Base-by-base conservation (phyloP, 495 filamentous ascomycete species). In the Halenospora varia region DNA sequence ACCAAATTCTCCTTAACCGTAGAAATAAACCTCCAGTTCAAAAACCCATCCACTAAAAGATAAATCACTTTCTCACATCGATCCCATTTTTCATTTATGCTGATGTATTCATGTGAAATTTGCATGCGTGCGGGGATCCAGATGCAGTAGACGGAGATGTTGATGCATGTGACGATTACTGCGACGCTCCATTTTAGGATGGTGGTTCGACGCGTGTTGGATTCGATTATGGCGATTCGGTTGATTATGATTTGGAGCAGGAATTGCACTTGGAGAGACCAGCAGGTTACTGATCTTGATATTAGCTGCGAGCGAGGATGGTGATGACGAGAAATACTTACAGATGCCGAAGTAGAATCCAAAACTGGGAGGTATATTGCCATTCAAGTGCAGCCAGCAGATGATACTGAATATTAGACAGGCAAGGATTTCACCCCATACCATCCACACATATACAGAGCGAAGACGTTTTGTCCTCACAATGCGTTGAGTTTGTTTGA, bases 21-120 rank as follows among this genome's bases (percentile, higher is more conserved):
- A 42, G 56, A 66, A 49, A 81, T 70, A 64, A 82, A 82, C 59
- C 75, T 75, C 23, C 58, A 64, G 60, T 83, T 83, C 25, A 82
- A 69, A 1, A 25, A 25, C 10, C 59, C 63, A 82, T n/a, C n/a
- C n/a, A n/a, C n/a, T n/a, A n/a, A n/a, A n/a, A n/a, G n/a, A n/a
- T n/a, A n/a, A n/a, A n/a, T 62, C 39, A 62, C 63, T 59, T 83
- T 83, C 23, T 77, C 75, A 3, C 66, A 52, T 9, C 75, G 68
- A 54, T 82, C 80, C 79, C 80, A 83, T 51, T 77, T 61, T 0
- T 60, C 56, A 62, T 82, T 82, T 60, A 70, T 62, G 10, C 47
- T 22, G 15, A 71, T 60, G 35, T 47, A 73, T 4, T 10, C 44
- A 10, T 9, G 10, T 10, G 56, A 71, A 41, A 74, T 64, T 56